Conservation (phyloP, 2,329 filamentous ascomycete genomes). For the Zymoseptoria ardabiliae region DNA sequence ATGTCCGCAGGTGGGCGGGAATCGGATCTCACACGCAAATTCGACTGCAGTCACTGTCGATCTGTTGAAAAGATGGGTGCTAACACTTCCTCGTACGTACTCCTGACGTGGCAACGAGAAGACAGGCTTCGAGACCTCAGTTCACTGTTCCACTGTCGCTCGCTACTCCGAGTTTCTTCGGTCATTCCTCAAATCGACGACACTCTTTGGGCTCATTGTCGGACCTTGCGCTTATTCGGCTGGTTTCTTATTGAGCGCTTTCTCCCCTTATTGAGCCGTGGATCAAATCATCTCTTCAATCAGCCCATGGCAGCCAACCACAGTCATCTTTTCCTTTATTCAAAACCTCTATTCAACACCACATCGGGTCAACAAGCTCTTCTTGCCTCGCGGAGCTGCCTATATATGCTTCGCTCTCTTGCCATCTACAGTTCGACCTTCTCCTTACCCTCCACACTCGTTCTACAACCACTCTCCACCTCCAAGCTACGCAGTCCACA, state of each 20-base stretch:
- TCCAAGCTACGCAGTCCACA: conserved; percentile 2
- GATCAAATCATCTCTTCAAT: not conserved
- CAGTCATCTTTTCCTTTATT: conserved; percentile 4
- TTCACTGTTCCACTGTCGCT: too few species aligned
- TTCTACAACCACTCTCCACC: not conserved
- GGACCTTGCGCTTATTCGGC: not conserved
- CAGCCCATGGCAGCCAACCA: not conserved
- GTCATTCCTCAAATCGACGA: not conserved
- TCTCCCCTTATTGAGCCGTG: not conserved
- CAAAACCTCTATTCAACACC: conserved; percentile 17
- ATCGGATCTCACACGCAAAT: too few species aligned
- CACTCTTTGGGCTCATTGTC: not conserved
- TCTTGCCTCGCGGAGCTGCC: not conserved
- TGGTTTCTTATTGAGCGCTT: not conserved
- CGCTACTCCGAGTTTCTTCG: not conserved
- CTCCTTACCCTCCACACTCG: not conserved
- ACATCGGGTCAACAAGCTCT: conserved; percentile 3
- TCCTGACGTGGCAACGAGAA: too few species aligned
- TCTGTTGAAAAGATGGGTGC: too few species aligned
- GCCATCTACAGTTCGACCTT: not conserved
- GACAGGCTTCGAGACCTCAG: too few species aligned
- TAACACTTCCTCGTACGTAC: too few species aligned
- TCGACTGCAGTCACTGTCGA: too few species aligned
- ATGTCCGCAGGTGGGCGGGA: too few species aligned
- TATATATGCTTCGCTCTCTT: not conserved